Evolutionary conservation across 805 yeast genomes (phyloP), one percentile per base, ranked within the genome.

Genomic region (Myxozyma nipponensis): DNA sequence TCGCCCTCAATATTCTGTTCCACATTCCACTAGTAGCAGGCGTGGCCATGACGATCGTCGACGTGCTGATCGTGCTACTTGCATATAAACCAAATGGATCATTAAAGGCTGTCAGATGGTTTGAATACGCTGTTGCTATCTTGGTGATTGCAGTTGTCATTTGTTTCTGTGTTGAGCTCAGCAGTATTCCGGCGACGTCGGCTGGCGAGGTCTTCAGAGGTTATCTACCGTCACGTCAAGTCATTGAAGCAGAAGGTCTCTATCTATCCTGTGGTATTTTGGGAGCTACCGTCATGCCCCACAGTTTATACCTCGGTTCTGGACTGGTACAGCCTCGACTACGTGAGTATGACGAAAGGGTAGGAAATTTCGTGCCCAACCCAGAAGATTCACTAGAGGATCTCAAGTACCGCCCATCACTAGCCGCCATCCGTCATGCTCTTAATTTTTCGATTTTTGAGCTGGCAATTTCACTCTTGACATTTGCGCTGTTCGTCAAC

Each of bases 261-360:
- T 87, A 84, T 62, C 69, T 86, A 44, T 77, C 89, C 56, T 81
- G 91, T 60, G 96, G 96, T 21, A 83, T 90, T 49, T 71, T 90
- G 52, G 97, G 97, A 26, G 95, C 96, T 22, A 89, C 96, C 1
- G 91, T 90, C 23, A 89, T 89, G 97, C 96, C 96, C 5, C 97
- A 90, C 64, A 84, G 93, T 1, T 71, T 89, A 44, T 89, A 84
- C 63, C 73, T 89, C 41, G 97, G 97, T 1, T 82, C 91, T 0
- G 95, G 95, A 13, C 78, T 90, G 48, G 96, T 86, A 4, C 95
- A 88, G 64, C 83, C 95, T 4, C 75, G 96, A 54, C 71, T 89
- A 47, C 78, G 85, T 59, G 95, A 86, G 41, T 87, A 72, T 62
- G 97, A 89, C 65, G 72, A 80, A 17, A 78, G 76, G 49, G 66